Percentiles rank a stretch among this genome's conserved stretches.
Conservation (phyloP, 345 rosid genomes). For the Arabidopsis suecica region DNA sequence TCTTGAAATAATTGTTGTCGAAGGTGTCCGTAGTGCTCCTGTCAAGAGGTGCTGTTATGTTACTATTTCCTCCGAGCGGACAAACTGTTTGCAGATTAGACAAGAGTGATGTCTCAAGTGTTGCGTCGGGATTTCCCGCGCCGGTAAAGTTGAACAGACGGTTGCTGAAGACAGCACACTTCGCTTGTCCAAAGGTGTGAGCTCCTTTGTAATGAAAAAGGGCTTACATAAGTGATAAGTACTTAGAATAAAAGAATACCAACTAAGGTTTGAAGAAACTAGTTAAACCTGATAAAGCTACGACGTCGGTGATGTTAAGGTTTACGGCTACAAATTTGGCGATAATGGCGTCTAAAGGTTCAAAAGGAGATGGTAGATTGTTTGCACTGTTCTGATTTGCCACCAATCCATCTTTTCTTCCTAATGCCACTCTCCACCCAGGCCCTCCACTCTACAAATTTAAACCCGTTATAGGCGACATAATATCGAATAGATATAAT, state of each 20-base stretch:
- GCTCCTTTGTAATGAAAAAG: slow-evolving; percentile 49
- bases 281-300: slow-evolving; percentile 66
- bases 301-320: slow-evolving; percentile 65
- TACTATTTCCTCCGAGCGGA: slow-evolving; percentile 55
- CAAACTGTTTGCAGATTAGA: slow-evolving; percentile 56
- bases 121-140: slow-evolving; percentile 52
- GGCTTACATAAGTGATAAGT: neutral
- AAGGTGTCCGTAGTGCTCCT: slow-evolving; percentile 58
- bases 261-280: neutral
- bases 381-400: slow-evolving; percentile 68
- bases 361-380: slow-evolving; percentile 70
- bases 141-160: slow-evolving; percentile 61
- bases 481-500: neutral
- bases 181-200: slow-evolving; percentile 71
- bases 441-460: slow-evolving; percentile 78
- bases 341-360: slow-evolving; percentile 50
- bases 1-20: slow-evolving; percentile 71
- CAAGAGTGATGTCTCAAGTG: slow-evolving; percentile 54
- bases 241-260: neutral
- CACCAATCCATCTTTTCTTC: slow-evolving; percentile 74
- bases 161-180: slow-evolving; percentile 58
- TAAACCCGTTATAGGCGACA: neutral
- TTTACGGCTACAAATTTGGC: slow-evolving; percentile 62
- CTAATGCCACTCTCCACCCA: slow-evolving; percentile 67
- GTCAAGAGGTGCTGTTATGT: slow-evolving; percentile 55